Conservation (phyloP, 345 rosid species). For the Eucalyptus sideroxylon region DNA sequence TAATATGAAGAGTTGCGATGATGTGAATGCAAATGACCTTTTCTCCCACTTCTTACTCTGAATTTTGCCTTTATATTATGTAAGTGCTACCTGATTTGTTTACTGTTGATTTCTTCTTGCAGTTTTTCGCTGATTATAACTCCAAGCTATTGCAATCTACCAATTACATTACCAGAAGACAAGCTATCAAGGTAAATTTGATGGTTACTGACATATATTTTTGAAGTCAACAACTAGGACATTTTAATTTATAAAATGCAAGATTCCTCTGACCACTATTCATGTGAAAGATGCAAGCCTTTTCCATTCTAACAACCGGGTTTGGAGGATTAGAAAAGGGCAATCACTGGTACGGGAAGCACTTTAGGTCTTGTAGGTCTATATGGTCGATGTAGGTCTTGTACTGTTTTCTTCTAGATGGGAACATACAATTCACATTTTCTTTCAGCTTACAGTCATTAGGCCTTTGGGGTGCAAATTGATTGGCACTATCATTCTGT, state of each 20-base stretch:
- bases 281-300: background rate
- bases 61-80: background rate
- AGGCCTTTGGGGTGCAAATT: background rate
- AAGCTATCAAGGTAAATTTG: slow-evolving; percentile 71
- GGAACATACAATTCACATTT: background rate
- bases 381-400: background rate
- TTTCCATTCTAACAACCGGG: background rate
- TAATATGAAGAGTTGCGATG: background rate
- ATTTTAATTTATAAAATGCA: background rate
- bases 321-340: background rate
- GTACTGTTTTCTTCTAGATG: background rate
- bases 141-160: slow-evolving; percentile 82
- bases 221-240: background rate
- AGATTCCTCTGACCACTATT: background rate
- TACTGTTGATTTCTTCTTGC: slow-evolving; percentile 7
- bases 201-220: background rate
- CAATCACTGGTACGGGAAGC: background rate
- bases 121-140: slow-evolving; percentile 88
- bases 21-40: background rate
- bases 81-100: background rate
- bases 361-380: background rate
- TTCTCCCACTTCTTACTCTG: background rate
- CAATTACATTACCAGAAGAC: slow-evolving; percentile 93
- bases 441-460: background rate
- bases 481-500: background rate